Evolutionary conservation across 805 yeast species (phyloP).

Genomic region (Pichia rugopelliculosa): DNA sequence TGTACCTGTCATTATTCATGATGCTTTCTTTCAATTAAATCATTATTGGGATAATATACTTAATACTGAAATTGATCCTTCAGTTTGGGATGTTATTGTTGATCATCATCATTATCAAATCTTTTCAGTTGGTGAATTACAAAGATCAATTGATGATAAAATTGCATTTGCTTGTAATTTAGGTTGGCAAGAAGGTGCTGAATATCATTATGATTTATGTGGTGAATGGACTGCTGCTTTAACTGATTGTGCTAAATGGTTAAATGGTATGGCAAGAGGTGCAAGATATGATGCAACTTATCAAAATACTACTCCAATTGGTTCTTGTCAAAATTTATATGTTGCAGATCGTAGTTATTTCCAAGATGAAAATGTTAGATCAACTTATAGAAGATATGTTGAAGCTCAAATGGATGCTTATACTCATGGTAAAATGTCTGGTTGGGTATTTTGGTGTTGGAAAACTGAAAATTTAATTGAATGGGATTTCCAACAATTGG

Average conservation of each 20-base stretch:
- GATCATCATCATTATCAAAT: conserved; percentile 94
- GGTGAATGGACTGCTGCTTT: conserved; percentile 94
- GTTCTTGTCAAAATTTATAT: conserved; percentile 55
- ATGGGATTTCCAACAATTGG: conserved; percentile 73
- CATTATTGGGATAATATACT: conserved; percentile 59
- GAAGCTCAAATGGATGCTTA: conserved; percentile 91
- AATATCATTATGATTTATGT: conserved; percentile 64
- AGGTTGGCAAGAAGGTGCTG: conserved; percentile 34
- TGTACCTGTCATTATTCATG: conserved; percentile 55
- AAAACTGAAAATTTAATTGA: conserved; percentile 78
- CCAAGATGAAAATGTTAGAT: conserved; percentile 45
- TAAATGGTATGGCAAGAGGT: conserved; percentile 81
- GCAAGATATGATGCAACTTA: conserved; percentile 70
- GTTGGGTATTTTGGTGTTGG: conserved; percentile 95
- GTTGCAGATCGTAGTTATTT: conserved; percentile 38
- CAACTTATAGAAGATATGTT: conserved; percentile 56
- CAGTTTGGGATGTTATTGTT: conserved; percentile 53
- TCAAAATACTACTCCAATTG: conserved; percentile 35
- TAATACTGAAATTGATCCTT: conserved; percentile 28
- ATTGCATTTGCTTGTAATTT: conserved; percentile 46
- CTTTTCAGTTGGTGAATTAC: conserved; percentile 57
- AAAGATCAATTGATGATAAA: conserved; percentile 54
- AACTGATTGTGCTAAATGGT: conserved; percentile 85
- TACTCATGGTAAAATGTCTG: conserved; percentile 43
- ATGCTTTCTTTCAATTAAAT: conserved; percentile 52